phyloP scores from a whole-genome alignment of 441 rosid species.

The Pelargonium myrrhifolium region DNA sequence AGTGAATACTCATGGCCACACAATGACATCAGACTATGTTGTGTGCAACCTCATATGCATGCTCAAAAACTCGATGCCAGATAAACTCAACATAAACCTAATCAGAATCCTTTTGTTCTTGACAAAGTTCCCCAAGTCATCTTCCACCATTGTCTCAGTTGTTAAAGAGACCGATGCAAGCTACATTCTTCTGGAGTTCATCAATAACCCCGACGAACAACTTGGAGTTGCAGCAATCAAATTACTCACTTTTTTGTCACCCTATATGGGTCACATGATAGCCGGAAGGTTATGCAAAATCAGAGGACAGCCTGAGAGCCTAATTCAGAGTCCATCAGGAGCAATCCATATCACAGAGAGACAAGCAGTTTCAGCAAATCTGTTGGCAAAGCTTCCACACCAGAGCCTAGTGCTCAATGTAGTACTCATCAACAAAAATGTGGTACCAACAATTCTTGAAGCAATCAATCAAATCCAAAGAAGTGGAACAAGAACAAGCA shows the following conservation, averaged over 20 bases:
- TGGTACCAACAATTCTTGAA: conserved; percentile 48
- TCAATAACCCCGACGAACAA: conserved; percentile 64
- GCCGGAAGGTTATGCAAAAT: conserved; percentile 72
- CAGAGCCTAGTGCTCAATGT: conserved; percentile 73
- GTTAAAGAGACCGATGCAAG: conserved; percentile 67
- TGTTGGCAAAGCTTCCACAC: conserved; percentile 72
- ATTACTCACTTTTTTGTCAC: conserved; percentile 52
- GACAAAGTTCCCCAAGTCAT: conserved; percentile 49
- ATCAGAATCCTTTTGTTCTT: conserved; percentile 62
- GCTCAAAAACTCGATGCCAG: conserved; percentile 65
- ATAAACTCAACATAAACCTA: conserved; percentile 57
- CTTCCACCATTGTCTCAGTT: conserved; percentile 45
- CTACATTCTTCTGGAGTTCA: conserved; percentile 55
- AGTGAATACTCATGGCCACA: conserved; percentile 62
- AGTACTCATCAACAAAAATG: conserved; percentile 44
- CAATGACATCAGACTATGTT: conserved; percentile 55
- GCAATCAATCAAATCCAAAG: conserved; percentile 47
- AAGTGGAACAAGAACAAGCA: conserved; percentile 53
- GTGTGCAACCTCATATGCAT: conserved; percentile 55
- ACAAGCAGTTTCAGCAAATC: conserved; percentile 65
- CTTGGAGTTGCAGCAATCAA: conserved; percentile 60
- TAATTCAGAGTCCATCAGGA: conserved; percentile 37
- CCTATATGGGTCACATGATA: conserved; percentile 58
- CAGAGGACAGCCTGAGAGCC: conserved; percentile 68
- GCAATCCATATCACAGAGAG: conserved; percentile 52